Conservation (phyloP, 371 early-diverging fungal genomes). For the Mucor ambiguus region DNA sequence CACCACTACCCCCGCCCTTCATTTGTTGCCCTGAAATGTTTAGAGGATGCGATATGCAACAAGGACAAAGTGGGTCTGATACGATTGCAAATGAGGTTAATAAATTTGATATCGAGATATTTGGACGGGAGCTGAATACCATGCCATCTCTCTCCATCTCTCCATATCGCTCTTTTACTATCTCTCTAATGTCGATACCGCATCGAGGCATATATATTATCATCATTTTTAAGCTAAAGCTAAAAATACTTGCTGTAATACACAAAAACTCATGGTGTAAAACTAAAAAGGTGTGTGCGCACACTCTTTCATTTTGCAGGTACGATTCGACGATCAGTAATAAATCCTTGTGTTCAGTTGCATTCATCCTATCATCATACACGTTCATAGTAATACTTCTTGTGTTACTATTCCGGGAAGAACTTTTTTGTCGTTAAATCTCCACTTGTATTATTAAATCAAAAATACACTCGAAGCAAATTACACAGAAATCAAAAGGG, state of each 20-base stretch:
- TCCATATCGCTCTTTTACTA: not conserved
- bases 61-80: not conserved
- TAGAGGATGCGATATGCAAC: not conserved
- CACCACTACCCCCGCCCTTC: not conserved
- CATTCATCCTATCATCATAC: not conserved
- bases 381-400: not conserved
- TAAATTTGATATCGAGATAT: not conserved
- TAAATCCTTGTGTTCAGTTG: conserved; percentile 8
- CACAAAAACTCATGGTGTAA: conserved; percentile 7
- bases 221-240: not conserved
- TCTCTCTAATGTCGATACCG: not conserved
- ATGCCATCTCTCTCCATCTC: not conserved
- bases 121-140: not conserved
- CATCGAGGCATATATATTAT: not conserved
- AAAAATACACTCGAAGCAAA: not conserved
- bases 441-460: conserved; percentile 7
- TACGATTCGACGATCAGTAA: conserved; percentile 5
- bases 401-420: conserved; percentile 8
- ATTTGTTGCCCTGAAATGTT: not conserved
- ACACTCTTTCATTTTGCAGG: not conserved
- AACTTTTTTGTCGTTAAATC: not conserved
- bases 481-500: not conserved
- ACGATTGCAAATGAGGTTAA: not conserved
- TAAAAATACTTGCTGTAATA: conserved; percentile 1
- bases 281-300: conserved; percentile 12